Evolutionary conservation across 441 rosid species (phyloP).

Genomic region (Daphne laureola): DNA sequence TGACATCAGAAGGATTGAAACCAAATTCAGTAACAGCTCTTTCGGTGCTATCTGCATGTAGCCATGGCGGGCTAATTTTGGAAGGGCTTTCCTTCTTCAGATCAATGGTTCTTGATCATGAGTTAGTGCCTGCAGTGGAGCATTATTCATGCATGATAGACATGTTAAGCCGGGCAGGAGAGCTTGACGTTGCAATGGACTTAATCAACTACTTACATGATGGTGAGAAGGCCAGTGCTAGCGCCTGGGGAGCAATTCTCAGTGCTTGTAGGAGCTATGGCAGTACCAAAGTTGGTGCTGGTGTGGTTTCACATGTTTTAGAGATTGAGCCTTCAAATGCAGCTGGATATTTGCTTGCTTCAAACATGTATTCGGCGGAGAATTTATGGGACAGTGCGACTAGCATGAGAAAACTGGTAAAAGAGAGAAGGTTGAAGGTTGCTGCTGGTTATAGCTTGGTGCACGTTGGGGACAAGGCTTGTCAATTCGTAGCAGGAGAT

Average conservation of each 20-base stretch:
- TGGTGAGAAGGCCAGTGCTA: conserved; percentile 25
- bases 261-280: conserved; percentile 39
- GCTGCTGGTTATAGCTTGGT: conserved; percentile 45
- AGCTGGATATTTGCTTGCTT: conserved; percentile 45
- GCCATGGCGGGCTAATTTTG: conserved; percentile 41
- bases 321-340: conserved; percentile 38
- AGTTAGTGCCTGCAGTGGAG: conserved; percentile 23
- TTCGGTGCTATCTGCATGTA: conserved; percentile 52
- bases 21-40: conserved; percentile 44
- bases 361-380: conserved; percentile 33
- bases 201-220: conserved; percentile 34
- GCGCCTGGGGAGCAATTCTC: conserved; percentile 53
- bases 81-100: conserved; percentile 38
- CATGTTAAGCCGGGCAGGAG: conserved; percentile 57
- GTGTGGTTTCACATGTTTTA: conserved; percentile 29
- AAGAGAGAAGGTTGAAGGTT: conserved; percentile 30
- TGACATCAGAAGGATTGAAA: conserved; percentile 30
- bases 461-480: conserved; percentile 22
- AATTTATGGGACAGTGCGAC: conserved; percentile 38
- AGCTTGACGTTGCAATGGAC: conserved; percentile 31
- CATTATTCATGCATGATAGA: conserved; percentile 50
- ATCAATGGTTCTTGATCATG: conserved; percentile 33
- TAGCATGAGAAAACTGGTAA: conserved; percentile 32
- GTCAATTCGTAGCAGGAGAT: conserved; percentile 43
- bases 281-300: conserved; percentile 22